phyloP scores from a whole-genome alignment of 768 basidiomycete species.

The Russula virescens region DNA sequence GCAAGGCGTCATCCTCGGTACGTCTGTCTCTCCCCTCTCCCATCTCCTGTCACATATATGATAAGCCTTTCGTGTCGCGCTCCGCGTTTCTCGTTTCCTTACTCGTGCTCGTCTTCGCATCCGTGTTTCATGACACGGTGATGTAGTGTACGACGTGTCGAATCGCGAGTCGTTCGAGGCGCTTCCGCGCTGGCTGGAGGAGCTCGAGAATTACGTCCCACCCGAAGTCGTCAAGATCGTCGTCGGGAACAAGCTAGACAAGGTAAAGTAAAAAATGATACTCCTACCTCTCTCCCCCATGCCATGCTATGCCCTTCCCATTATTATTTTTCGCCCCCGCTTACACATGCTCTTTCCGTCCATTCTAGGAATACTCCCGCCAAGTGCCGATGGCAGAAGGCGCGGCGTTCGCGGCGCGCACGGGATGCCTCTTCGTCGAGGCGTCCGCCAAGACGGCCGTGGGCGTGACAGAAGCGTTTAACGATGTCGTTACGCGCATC shows the following conservation, averaged over 20 bases:
- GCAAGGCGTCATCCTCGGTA: slow-evolving; percentile 75
- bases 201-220: slow-evolving; percentile 90
- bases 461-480: slow-evolving; percentile 71
- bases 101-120: not conserved
- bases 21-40: slow-evolving; percentile 1
- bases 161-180: slow-evolving; percentile 91
- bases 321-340: no score
- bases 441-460: slow-evolving; percentile 88
- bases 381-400: slow-evolving; percentile 80
- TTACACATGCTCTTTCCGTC: not conserved
- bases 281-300: no score
- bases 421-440: slow-evolving; percentile 85
- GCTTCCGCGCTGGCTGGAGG: slow-evolving; percentile 87
- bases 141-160: slow-evolving; percentile 87
- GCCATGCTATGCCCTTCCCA: no score
- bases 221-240: slow-evolving; percentile 87
- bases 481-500: slow-evolving; percentile 75
- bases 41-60: no score
- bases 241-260: slow-evolving; percentile 93
- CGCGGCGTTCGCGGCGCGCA: slow-evolving; percentile 69
- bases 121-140: not conserved
- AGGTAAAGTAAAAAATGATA: slow-evolving; percentile 43
- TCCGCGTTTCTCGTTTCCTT: not conserved
- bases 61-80: no score
- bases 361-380: slow-evolving; percentile 76